Evolutionary conservation across 345 rosid species (phyloP), one percentile per base, ranked within the genome.

Genomic region (Mangifera indica): DNA sequence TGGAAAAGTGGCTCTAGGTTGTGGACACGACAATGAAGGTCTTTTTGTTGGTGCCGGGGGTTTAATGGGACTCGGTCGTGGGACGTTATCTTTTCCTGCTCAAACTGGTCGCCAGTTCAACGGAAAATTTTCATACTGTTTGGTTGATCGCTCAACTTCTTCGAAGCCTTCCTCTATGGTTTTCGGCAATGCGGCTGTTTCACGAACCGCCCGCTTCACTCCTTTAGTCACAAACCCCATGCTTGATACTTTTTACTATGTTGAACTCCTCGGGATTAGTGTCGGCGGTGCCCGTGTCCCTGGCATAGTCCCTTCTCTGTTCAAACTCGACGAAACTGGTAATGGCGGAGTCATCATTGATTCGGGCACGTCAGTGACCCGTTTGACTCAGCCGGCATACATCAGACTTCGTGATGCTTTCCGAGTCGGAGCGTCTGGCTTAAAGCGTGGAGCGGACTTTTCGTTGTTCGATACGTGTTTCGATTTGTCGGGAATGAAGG

Each of bases 11-110:
- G 92, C 94, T 40, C 73, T 95, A 12, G 99, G 97, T 0, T 95
- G 98, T 42, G 99, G 99, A 22, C 97, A 95, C 75, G 91, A 89
- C 80, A 95, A 95, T 32, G 89, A 95, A 80, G 99, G 99, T 24
- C 80, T 95, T 14, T 95, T 95, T 64, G 87, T 91, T 54, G 99
- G 94, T 54, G 99, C 99, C 0, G 97, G 97, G 7, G 99, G 99
- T 14, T 78, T 95, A 69, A 40, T 95, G 57, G 98, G 98, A 3
- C 97, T 95, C 7, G 98, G 99, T 3, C 87, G 94, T 20, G 99
- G 99, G 9, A 83, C 69, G 32, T 66, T 95, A 22, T 95, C 98
- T 4, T 93, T 95, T 61, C 98, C 99, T 0, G 46, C 90, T 2
- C 99, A 95, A 76, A 80, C 89, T 60, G 94, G 96, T 40, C 93